Conservation (phyloP, 1,284 basidiomycete genomes). For the Rhodotorula sp. region DNA sequence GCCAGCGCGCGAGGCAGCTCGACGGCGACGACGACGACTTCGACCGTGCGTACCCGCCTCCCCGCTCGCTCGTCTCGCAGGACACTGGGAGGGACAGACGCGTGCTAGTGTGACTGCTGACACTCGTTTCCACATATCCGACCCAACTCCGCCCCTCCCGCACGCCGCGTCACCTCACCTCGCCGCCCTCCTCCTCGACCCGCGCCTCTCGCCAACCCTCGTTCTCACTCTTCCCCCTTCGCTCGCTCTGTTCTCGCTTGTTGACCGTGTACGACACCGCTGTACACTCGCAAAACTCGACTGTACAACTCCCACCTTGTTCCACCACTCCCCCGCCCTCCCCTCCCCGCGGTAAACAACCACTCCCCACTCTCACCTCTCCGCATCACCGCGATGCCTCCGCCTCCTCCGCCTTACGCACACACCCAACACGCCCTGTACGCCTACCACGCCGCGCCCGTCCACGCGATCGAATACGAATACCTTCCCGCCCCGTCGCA, state of each 20-base stretch:
- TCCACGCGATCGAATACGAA: not conserved
- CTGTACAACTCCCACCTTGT: not conserved
- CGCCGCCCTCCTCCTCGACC: not conserved
- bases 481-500: conserved; percentile 14
- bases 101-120: not conserved
- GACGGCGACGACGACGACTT: not conserved
- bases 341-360: conserved; percentile 2
- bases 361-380: not conserved
- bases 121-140: not conserved
- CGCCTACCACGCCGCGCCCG: not conserved
- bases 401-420: not conserved
- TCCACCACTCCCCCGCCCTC: too few species aligned
- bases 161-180: not conserved
- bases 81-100: too few species aligned
- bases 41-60: not conserved
- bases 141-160: not conserved
- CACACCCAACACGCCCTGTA: not conserved
- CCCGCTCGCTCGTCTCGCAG: not conserved
- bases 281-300: not conserved
- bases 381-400: not conserved
- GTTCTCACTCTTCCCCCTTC: not conserved
- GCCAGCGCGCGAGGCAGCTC: not conserved
- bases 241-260: not conserved
- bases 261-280: too few species aligned
- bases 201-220: not conserved